phyloP scores from a whole-genome alignment of 306 rosid species.

The Citrullus colocynthis region DNA sequence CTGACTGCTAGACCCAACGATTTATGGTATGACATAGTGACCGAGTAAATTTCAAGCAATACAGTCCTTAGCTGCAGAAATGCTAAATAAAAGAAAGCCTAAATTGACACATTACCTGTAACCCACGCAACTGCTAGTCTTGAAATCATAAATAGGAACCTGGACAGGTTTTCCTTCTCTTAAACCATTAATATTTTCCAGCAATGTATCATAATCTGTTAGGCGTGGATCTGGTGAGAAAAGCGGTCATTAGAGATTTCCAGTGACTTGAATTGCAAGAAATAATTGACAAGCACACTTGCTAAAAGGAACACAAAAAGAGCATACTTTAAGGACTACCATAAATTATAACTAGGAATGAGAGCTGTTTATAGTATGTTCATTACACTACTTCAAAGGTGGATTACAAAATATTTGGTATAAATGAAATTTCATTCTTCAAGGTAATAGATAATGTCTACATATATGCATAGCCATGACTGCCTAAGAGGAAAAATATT shows the following conservation, averaged over 20 bases:
- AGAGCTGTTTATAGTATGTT: background rate
- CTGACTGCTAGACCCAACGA: background rate
- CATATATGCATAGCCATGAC: background rate
- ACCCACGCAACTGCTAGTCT: constrained; percentile 73
- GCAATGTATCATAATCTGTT: constrained; percentile 90
- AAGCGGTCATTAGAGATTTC: constrained; percentile 19
- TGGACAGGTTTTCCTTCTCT: constrained; percentile 77
- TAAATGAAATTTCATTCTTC: background rate
- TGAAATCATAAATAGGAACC: constrained; percentile 94
- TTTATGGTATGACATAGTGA: background rate
- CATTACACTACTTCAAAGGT: background rate
- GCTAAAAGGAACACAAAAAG: background rate
- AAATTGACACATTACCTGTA: constrained; percentile 46
- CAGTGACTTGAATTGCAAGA: constrained; percentile 6
- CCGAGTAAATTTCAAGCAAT: background rate
- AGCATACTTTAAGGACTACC: background rate
- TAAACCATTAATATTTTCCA: constrained; percentile 67
- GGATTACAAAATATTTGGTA: background rate
- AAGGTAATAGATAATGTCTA: background rate
- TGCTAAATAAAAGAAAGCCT: background rate
- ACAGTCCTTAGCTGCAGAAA: background rate
- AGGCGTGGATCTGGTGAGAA: constrained; percentile 86
- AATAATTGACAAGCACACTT: background rate
- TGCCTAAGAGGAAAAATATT: background rate
- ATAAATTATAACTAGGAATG: background rate